Percentiles rank a stretch among this genome's conserved stretches.
Evolutionary conservation across 805 yeast genomes (phyloP).

Genomic region (Candida succiphila): DNA sequence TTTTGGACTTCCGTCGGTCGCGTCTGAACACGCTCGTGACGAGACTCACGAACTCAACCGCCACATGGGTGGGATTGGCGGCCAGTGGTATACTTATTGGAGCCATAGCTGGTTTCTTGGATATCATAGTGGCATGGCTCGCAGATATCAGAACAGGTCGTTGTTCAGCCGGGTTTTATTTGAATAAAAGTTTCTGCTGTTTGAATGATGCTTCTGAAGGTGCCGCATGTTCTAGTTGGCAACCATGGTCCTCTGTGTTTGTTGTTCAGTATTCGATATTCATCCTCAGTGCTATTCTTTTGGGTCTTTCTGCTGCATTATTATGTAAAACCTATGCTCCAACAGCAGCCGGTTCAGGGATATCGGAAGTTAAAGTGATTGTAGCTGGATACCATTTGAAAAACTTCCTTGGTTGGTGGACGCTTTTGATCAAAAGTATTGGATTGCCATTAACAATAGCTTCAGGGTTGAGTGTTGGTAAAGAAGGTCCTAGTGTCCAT

Average conservation of each 20-base stretch:
- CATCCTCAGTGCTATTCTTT: conserved; percentile 44
- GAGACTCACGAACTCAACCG: conserved; percentile 27
- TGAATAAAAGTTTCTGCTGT: conserved; percentile 76
- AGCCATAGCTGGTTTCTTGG: conserved; percentile 69
- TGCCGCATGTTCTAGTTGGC: conserved; percentile 56
- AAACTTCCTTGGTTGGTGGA: conserved; percentile 66
- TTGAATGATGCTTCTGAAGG: conserved; percentile 41
- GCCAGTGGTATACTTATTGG: conserved; percentile 74
- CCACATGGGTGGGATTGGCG: conserved; percentile 68
- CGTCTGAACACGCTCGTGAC: conserved; percentile 8
- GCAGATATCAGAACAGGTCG: conserved; percentile 71
- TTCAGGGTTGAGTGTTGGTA: conserved; percentile 88
- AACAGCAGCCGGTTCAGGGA: conserved; percentile 94
- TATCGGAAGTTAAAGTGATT: conserved; percentile 91
- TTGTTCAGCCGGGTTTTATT: conserved; percentile 60
- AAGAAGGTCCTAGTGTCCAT: conserved; percentile 98
- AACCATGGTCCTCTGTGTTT: conserved; percentile 41
- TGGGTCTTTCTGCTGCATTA: conserved; percentile 57
- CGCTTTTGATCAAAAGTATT: conserved; percentile 64
- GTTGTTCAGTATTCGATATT: conserved; percentile 47
- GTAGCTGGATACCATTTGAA: conserved; percentile 80
- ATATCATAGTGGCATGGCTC: conserved; percentile 80
- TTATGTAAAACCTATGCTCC: conserved; percentile 71
- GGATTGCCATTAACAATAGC: conserved; percentile 88
- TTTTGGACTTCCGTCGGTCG: background rate